Percentiles rank a stretch among this genome's conserved stretches.
Conservation (phyloP, 108 stramenopile species). For the Cyclotella baltica region DNA sequence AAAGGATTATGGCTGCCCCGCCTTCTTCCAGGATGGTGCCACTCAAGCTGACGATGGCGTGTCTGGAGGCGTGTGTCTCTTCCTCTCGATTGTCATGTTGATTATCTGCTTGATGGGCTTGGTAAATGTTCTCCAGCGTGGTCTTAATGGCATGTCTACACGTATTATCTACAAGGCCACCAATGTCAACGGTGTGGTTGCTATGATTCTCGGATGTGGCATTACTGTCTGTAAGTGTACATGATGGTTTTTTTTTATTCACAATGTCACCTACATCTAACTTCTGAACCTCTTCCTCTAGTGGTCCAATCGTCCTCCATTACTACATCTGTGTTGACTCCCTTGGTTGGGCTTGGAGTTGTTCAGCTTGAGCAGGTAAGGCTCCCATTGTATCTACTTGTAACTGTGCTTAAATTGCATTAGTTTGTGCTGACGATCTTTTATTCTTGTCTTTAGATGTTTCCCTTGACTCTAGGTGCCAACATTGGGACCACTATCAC, state of each 20-base stretch:
- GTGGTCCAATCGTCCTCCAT: constrained; percentile 86
- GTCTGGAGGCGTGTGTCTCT: constrained; percentile 74
- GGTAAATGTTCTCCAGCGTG: constrained; percentile 80
- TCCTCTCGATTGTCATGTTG: constrained; percentile 76
- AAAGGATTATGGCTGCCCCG: constrained; percentile 69
- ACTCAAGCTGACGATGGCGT: constrained; percentile 63
- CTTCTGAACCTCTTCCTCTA: too few species aligned
- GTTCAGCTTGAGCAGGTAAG: constrained; percentile 62
- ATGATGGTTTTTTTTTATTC: too few species aligned
- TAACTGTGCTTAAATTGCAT: too few species aligned
- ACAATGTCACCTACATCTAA: too few species aligned
- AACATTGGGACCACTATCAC: constrained; percentile 91
- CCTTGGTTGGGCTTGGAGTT: constrained; percentile 78
- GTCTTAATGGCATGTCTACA: constrained; percentile 78
- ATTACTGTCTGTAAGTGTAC: constrained; percentile 62
- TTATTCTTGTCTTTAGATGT: constrained; percentile 54
- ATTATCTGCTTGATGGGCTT: constrained; percentile 81
- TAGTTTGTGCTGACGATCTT: background rate
- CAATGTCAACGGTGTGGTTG: constrained; percentile 84
- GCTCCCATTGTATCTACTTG: too few species aligned
- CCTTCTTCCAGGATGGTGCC: constrained; percentile 79
- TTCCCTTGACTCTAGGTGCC: constrained; percentile 87
- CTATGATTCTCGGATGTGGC: constrained; percentile 78
- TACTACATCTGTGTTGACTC: constrained; percentile 84
- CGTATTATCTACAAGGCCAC: constrained; percentile 89